Conservation (phyloP, 202 grass and related monocot genomes). For the Sporobolus alterniflorus region DNA sequence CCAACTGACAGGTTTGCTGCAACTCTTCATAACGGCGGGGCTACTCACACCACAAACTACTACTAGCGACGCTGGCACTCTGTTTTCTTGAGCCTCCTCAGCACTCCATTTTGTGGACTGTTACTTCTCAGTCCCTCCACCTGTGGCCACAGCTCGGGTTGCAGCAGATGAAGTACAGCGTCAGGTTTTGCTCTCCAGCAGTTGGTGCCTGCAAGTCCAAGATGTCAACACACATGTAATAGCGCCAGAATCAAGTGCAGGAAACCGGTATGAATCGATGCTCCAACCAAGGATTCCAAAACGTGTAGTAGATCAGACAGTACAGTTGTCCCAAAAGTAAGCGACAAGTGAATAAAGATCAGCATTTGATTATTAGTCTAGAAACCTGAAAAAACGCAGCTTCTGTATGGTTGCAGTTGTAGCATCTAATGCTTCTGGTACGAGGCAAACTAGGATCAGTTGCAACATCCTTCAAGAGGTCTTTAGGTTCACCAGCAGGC, state of each 20-base stretch:
- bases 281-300: neutral
- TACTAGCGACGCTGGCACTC: neutral
- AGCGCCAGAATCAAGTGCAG: neutral
- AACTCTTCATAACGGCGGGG: neutral
- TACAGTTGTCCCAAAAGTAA: neutral
- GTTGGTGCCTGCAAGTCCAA: constrained; percentile 50
- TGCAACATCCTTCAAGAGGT: constrained; percentile 65
- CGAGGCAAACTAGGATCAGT: constrained; percentile 73
- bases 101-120: neutral
- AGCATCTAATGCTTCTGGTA: constrained; percentile 75
- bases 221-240: neutral
- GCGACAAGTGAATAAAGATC: neutral
- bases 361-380: neutral
- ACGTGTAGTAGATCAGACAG: neutral
- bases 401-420: constrained; percentile 72
- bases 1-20: neutral
- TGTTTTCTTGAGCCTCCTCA: no score
- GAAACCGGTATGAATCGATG: neutral
- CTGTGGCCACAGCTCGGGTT: constrained; percentile 87
- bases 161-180: constrained; percentile 90
- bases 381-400: constrained; percentile 82
- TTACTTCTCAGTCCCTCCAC: constrained; percentile 68
- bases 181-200: constrained; percentile 61
- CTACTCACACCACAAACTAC: neutral
- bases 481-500: constrained; percentile 53